Percentiles rank a stretch among this genome's conserved stretches.
Evolutionary conservation across 768 basidiomycete genomes (phyloP).

Genomic region (Mycena olivaceomarginata): DNA sequence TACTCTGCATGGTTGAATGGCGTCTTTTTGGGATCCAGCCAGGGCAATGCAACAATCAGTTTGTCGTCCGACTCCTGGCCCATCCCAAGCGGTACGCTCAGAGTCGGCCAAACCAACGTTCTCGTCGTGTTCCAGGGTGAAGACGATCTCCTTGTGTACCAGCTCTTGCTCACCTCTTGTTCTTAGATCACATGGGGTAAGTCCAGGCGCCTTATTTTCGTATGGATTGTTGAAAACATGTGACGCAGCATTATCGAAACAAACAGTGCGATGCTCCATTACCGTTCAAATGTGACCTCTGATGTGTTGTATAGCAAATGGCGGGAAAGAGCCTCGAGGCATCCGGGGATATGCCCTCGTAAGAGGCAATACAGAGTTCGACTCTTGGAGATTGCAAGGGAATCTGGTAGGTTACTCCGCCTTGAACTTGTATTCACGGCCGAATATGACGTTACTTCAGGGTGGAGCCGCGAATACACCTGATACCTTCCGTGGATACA

Average conservation of each 20-base stretch:
- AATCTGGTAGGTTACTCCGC: conserved; percentile 55
- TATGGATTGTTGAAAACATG: neutral
- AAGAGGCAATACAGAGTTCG: conserved; percentile 62
- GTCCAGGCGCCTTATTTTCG: conserved; percentile 33
- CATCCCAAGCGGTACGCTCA: conserved; percentile 59
- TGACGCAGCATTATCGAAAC: conserved; percentile 65
- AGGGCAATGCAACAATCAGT: conserved; percentile 65
- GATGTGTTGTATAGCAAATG: conserved; percentile 58
- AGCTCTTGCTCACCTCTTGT: neutral
- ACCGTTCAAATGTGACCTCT: neutral
- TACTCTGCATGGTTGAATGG: conserved; percentile 73
- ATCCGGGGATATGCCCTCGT: conserved; percentile 66
- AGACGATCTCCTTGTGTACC: neutral
- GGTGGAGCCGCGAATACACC: conserved; percentile 63
- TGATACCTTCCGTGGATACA: conserved; percentile 67
- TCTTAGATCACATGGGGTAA: conserved; percentile 71
- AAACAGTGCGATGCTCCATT: conserved; percentile 58
- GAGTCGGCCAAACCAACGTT: conserved; percentile 63
- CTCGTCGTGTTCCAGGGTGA: conserved; percentile 60
- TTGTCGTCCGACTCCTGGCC: conserved; percentile 64
- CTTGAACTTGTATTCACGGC: neutral
- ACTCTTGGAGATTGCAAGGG: conserved; percentile 65
- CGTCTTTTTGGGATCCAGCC: conserved; percentile 68
- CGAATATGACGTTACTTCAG: conserved; percentile 42
- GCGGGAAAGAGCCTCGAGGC: conserved; percentile 70